phyloP scores from a whole-genome alignment of 495 filamentous ascomycete species.

The Choiromyces venosus region DNA sequence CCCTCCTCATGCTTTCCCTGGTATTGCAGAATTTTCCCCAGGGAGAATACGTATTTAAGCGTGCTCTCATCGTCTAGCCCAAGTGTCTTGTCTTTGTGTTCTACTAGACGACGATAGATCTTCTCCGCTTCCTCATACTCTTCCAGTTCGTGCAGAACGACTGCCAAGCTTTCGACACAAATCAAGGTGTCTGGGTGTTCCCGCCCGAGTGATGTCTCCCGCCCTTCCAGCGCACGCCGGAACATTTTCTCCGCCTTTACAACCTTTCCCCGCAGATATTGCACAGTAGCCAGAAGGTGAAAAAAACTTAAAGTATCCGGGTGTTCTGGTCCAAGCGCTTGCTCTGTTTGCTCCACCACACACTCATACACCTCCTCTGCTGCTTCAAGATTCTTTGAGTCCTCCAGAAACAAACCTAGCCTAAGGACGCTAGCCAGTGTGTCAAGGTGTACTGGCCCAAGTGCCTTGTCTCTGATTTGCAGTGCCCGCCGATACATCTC shows the following conservation, averaged over 20 bases:
- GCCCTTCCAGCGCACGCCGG: neutral
- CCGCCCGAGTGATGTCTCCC: neutral
- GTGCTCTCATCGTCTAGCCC: neutral
- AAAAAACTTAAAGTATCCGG: neutral
- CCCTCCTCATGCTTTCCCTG: neutral
- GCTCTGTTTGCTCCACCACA: neutral
- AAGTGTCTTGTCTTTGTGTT: neutral
- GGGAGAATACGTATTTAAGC: neutral
- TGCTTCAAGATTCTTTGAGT: neutral
- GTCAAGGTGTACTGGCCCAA: neutral
- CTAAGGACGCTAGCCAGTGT: neutral
- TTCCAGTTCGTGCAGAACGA: neutral
- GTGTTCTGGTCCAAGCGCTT: neutral
- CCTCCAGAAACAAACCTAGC: neutral
- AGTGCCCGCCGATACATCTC: slow-evolving; percentile 14
- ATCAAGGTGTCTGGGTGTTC: neutral
- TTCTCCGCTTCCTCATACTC: neutral
- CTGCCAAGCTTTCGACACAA: neutral
- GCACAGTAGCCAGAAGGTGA: neutral
- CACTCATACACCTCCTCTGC: neutral
- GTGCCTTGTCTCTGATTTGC: slow-evolving; percentile 1
- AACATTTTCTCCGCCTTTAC: neutral
- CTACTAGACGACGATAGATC: neutral
- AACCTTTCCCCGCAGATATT: neutral
- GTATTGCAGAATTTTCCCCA: neutral